phyloP scores from a whole-genome alignment of 108 stramenopile species.

The Cyclotella sp. region DNA sequence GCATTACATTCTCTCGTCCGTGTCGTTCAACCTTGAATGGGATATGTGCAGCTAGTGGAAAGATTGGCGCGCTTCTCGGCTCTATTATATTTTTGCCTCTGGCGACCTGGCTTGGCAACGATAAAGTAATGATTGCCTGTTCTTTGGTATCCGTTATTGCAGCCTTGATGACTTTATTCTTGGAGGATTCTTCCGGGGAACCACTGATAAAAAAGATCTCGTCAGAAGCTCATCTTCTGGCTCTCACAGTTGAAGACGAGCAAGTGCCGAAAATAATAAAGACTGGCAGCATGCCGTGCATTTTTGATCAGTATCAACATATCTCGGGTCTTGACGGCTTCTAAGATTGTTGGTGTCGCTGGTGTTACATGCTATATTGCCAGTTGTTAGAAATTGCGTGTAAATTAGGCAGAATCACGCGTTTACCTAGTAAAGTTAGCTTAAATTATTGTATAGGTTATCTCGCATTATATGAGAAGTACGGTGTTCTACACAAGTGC shows the following conservation, averaged over 20 bases:
- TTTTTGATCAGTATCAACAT: slow-evolving; percentile 45
- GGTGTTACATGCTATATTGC: too few relatives aligned
- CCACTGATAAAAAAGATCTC: slow-evolving; percentile 4
- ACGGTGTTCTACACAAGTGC: too few relatives aligned
- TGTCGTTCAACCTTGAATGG: slow-evolving; percentile 89
- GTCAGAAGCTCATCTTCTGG: slow-evolving; percentile 24
- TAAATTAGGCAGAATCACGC: too few relatives aligned
- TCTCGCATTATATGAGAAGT: too few relatives aligned
- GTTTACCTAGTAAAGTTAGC: too few relatives aligned
- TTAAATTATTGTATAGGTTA: too few relatives aligned
- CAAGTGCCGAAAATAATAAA: neutral
- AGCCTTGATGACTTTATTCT: slow-evolving; percentile 46
- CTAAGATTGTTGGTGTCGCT: too few relatives aligned
- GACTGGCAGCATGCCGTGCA: slow-evolving; percentile 29
- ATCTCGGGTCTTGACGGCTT: slow-evolving; percentile 47
- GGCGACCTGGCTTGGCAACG: slow-evolving; percentile 50
- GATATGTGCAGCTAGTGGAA: slow-evolving; percentile 81
- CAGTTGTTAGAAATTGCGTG: too few relatives aligned
- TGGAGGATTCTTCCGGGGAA: slow-evolving; percentile 19
- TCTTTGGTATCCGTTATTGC: slow-evolving; percentile 50
- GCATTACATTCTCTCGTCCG: slow-evolving; percentile 69
- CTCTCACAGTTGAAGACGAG: neutral
- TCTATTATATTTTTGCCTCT: slow-evolving; percentile 55
- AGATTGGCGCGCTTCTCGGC: slow-evolving; percentile 77
- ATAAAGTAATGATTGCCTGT: slow-evolving; percentile 58